Evolutionary conservation across 345 rosid genomes (phyloP).

Genomic region (Hirschfeldia incana): DNA sequence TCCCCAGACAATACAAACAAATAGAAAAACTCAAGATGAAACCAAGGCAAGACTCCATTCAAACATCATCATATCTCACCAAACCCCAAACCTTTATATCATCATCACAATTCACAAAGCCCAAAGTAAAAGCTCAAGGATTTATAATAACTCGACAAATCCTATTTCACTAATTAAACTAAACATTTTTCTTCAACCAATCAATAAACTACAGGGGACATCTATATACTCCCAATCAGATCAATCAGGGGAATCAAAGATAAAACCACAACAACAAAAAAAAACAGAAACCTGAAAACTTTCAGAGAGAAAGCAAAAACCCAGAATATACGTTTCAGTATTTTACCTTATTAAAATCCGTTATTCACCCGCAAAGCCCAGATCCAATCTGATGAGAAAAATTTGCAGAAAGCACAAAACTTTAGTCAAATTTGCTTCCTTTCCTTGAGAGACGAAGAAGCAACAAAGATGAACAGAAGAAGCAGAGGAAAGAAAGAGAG

Average conservation of each 20-base stretch:
- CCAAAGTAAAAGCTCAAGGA: slow-evolving; percentile 31
- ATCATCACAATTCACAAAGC: slow-evolving; percentile 33
- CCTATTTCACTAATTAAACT: slow-evolving; percentile 9
- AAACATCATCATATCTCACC: slow-evolving; percentile 25
- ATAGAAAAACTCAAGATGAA: neutral
- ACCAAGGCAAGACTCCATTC: slow-evolving; percentile 15
- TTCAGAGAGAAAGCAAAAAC: neutral
- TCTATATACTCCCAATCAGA: slow-evolving; percentile 35
- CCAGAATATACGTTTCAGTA: slow-evolving; percentile 1
- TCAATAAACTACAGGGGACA: slow-evolving; percentile 11
- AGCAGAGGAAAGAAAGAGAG: slow-evolving; percentile 32
- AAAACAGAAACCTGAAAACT: neutral
- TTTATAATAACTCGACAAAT: slow-evolving; percentile 12
- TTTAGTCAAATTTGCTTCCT: slow-evolving; percentile 20
- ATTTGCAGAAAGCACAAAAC: slow-evolving; percentile 11
- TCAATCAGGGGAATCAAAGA: slow-evolving; percentile 18
- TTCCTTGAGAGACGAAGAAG: slow-evolving; percentile 10
- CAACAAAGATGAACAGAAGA: slow-evolving; percentile 30
- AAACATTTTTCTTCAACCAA: slow-evolving; percentile 23
- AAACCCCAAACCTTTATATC: slow-evolving; percentile 4
- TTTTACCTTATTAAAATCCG: slow-evolving; percentile 40
- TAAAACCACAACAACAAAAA: slow-evolving; percentile 8
- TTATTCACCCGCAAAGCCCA: slow-evolving; percentile 39
- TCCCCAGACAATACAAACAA: slow-evolving; percentile 16
- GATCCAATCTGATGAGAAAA: slow-evolving; percentile 55